Percentiles rank a stretch among this genome's conserved stretches.
phyloP scores from a whole-genome alignment of 345 rosid species.

The Syzygium aromaticum region DNA sequence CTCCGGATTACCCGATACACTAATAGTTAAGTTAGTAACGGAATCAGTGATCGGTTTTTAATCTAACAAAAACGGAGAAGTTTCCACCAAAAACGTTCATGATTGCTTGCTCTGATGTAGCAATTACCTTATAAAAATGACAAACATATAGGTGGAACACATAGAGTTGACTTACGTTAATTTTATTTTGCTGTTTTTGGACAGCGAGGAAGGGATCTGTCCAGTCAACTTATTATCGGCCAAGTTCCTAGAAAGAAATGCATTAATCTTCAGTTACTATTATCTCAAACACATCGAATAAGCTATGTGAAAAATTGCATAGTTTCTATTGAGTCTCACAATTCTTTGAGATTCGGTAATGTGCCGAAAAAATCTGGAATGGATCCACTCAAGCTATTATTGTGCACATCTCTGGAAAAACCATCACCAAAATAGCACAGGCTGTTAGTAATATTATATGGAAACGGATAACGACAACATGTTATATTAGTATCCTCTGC shows the following conservation, averaged over 20 bases:
- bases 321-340: constrained; percentile 10
- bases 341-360: constrained; percentile 20
- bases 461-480: not conserved
- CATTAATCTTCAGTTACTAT: not conserved
- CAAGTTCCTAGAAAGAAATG: constrained; percentile 15
- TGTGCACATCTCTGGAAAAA: constrained; percentile 22
- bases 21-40: not conserved
- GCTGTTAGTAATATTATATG: not conserved
- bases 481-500: not conserved
- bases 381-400: constrained; percentile 20
- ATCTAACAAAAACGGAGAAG: not conserved
- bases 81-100: not conserved
- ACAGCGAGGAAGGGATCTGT: constrained; percentile 21
- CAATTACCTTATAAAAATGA: not conserved
- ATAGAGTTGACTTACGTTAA: constrained; percentile 14
- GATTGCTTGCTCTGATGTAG: not conserved
- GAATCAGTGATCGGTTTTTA: not conserved
- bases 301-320: not conserved
- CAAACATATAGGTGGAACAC: not conserved
- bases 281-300: not conserved
- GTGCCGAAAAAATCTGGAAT: constrained; percentile 27
- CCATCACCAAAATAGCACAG: not conserved
- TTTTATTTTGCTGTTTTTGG: constrained; percentile 19
- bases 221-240: constrained; percentile 19
- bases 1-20: constrained; percentile 26